phyloP scores from a whole-genome alignment of 2,329 filamentous ascomycete species.

The Colletotrichum ledebouriae region DNA sequence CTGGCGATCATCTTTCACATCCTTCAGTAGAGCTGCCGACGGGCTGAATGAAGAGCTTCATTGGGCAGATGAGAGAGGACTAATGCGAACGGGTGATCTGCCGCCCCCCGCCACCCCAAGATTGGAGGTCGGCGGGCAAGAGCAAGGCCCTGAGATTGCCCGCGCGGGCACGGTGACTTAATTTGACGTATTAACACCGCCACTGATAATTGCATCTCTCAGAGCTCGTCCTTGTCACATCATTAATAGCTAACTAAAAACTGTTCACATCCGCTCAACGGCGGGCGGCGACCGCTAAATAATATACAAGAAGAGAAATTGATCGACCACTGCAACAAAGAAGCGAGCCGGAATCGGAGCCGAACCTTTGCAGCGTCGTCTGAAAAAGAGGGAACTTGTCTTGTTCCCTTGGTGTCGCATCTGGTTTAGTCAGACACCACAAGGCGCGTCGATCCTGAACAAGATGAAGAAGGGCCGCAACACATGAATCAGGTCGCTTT shows the following conservation, averaged over 20 bases:
- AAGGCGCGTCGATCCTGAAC: too few species aligned
- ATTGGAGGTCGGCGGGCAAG: constrained; percentile 1
- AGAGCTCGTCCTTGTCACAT: constrained; percentile 11
- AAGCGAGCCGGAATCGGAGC: neutral
- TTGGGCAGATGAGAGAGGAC: neutral
- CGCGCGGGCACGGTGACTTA: neutral
- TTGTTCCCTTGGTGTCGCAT: neutral
- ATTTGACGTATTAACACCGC: constrained; percentile 3
- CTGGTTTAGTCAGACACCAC: constrained; percentile 1
- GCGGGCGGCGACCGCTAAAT: constrained; percentile 19
- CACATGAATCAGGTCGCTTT: constrained; percentile 31
- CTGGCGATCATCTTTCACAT: constrained; percentile 14
- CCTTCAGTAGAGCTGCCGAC: neutral
- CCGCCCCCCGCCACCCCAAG: neutral
- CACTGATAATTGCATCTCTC: constrained; percentile 25
- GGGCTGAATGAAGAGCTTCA: constrained; percentile 1
- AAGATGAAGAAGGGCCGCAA: constrained; percentile 1
- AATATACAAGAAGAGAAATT: constrained; percentile 14
- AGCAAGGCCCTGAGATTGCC: neutral
- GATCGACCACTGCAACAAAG: constrained; percentile 23
- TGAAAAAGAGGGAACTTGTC: neutral
- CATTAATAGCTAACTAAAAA: constrained; percentile 4
- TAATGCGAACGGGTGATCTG: neutral
- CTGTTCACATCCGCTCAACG: constrained; percentile 11
- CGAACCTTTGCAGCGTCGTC: neutral